Percentiles rank a stretch among this genome's conserved stretches.
Conservation (phyloP, 192 early-diverging fungal genomes). For the Helicostylum pulchrum region DNA sequence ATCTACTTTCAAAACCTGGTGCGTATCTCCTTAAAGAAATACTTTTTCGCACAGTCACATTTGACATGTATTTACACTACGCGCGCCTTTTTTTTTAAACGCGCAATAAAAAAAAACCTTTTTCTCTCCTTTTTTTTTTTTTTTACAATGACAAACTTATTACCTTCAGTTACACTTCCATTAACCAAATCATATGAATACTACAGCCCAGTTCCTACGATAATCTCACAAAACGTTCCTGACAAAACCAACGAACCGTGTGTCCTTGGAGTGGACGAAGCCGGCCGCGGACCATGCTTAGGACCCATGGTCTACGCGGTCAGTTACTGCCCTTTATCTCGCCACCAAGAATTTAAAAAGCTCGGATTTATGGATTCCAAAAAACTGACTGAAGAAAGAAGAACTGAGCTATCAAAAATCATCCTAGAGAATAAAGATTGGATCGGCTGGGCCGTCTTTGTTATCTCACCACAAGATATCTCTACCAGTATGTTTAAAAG, state of each 20-base stretch:
- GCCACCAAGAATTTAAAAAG: slow-evolving; percentile 59
- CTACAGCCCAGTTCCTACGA: slow-evolving; percentile 26
- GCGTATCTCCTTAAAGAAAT: too few species aligned
- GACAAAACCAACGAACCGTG: slow-evolving; percentile 45
- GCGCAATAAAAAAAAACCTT: too few species aligned
- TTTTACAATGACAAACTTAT: not conserved
- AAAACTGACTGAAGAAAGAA: slow-evolving; percentile 71
- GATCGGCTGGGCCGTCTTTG: slow-evolving; percentile 82
- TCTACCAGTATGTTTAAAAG: slow-evolving; percentile 85
- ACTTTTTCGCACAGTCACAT: too few species aligned
- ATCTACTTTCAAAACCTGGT: too few species aligned
- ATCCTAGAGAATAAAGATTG: slow-evolving; percentile 56
- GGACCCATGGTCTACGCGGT: slow-evolving; percentile 97
- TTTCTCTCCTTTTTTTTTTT: too few species aligned
- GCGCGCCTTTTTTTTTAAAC: too few species aligned
- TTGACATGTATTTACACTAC: too few species aligned
- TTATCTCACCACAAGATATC: slow-evolving; percentile 88
- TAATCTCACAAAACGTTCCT: slow-evolving; percentile 5
- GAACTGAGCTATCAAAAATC: slow-evolving; percentile 66
- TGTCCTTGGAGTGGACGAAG: slow-evolving; percentile 94
- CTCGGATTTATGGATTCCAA: slow-evolving; percentile 96
- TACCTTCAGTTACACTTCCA: slow-evolving; percentile 25
- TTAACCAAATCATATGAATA: slow-evolving; percentile 45
- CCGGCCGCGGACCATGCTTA: slow-evolving; percentile 95
- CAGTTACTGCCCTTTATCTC: slow-evolving; percentile 70